Evolutionary conservation across 129 eudicot species (phyloP).

Genomic region (Pulicaria dysenterica): DNA sequence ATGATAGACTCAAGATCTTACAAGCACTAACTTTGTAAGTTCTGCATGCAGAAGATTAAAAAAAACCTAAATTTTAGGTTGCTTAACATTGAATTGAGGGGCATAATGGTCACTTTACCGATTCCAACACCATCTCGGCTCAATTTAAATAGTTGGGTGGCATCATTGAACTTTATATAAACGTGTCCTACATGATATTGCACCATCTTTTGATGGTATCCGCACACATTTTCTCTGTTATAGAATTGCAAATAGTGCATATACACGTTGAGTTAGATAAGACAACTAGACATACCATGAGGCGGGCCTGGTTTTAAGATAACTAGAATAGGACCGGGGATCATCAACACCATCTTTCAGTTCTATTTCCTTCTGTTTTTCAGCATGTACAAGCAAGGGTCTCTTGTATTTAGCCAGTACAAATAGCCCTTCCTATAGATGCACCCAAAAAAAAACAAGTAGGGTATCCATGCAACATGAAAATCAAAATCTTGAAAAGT

Average conservation of each 20-base stretch:
- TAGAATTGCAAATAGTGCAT: neutral
- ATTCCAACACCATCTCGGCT: no score
- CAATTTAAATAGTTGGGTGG: neutral
- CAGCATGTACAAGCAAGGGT: conserved; percentile 97
- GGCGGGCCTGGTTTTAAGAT: conserved; percentile 93
- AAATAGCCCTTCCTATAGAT: conserved; percentile 68
- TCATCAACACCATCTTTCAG: conserved; percentile 38
- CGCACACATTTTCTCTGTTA: neutral
- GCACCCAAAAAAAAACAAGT: neutral
- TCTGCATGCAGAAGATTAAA: no score
- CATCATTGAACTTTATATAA: neutral
- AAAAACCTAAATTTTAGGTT: no score
- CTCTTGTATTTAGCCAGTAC: conserved; percentile 78
- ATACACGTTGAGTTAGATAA: neutral
- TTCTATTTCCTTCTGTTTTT: conserved; percentile 57
- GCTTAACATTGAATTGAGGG: no score
- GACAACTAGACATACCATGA: conserved; percentile 51
- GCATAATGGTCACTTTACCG: no score
- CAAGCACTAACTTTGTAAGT: no score
- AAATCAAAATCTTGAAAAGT: conserved; percentile 9
- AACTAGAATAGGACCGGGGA: conserved; percentile 73
- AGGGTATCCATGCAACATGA: neutral
- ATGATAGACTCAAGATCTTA: no score
- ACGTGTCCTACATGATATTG: neutral
- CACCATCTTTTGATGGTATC: neutral